Base-by-base conservation (phyloP, 208 protist genomes). In the Wallacemonas sp. region DNA sequence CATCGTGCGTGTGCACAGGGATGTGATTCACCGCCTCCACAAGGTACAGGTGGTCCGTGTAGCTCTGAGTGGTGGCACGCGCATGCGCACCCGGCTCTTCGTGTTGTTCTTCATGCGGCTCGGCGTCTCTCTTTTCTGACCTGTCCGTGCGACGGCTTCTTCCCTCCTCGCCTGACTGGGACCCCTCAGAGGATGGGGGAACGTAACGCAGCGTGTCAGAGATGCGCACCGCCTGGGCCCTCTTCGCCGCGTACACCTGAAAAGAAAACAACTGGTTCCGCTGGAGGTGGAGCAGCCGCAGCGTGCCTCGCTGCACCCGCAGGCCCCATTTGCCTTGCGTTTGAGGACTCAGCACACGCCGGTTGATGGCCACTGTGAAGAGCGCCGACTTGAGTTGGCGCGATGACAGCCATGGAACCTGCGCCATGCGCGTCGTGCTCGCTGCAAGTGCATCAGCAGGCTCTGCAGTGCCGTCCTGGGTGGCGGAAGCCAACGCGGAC, bases 341-440 rank as follows among this genome's bases (percentile, higher is more conserved):
- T 52, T 46, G 43, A 21, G 72, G 69, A 6, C 65, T 81, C 1
- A 72, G 47, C 16, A 71, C 14, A 14, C 56, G 70, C 2, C 88
- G 85, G 58, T 92, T 91, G 26, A 94, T 69, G 26, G 85, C 83
- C 68, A 94, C 61, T 3, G 85, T 92, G n/a, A 87, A 60, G 71
- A 81, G 21, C 65, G 74, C 36, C 8, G 36, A 9, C 41, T 46
- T 47, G 36, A 43, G 41, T 24, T 58, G 52, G 5, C 19, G 6
- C 14, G 52, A 19, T 9, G 52, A 58, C 6, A 58, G 52, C 52
- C 52, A 58, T 29, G 52, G 52, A 12, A 30, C 36, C 14, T 16
- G 52, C 32, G 32, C 8, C 47, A 55, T n/a, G 23, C 47, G 19
- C 5, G n/a, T 17, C 21, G 30, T 14, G 17, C 9, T 17, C 4